A percentile compares a stretch with the other conserved stretches of the same genome.
Evolutionary conservation across 75 land plant genomes (phyloP).

Genomic region (Picea glauca): DNA sequence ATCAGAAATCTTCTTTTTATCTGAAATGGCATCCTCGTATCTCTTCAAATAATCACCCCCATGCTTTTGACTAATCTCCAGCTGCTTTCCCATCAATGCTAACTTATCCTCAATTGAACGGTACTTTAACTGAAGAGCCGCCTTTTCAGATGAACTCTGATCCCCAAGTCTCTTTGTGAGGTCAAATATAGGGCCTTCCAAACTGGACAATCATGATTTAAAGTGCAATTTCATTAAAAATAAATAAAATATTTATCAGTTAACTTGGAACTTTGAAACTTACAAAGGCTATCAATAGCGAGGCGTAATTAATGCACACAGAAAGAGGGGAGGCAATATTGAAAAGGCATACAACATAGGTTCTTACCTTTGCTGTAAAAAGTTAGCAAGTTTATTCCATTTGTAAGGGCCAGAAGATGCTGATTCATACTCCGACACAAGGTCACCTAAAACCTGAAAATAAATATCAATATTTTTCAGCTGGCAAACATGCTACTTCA

Average conservation of each 20-base stretch:
- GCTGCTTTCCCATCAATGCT: conserved; percentile 61
- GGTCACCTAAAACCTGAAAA: conserved; percentile 62
- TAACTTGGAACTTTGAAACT: neutral
- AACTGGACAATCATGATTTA: conserved; percentile 36
- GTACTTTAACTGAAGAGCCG: conserved; percentile 57
- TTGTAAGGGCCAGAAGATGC: conserved; percentile 74
- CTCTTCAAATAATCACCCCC: conserved; percentile 75
- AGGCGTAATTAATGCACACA: neutral
- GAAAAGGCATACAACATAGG: neutral
- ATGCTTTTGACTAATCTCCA: conserved; percentile 73
- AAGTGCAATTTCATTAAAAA: neutral
- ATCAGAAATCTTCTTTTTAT: conserved; percentile 66
- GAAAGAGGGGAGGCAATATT: neutral
- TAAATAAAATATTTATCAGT: neutral
- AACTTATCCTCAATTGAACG: conserved; percentile 78
- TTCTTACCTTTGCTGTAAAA: conserved; percentile 71
- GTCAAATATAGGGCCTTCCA: conserved; percentile 76
- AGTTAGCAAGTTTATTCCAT: conserved; percentile 68
- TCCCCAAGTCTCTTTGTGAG: conserved; percentile 57
- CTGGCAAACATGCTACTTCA: neutral
- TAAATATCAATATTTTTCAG: conserved; percentile 3
- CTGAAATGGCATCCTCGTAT: conserved; percentile 74
- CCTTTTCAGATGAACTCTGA: conserved; percentile 63
- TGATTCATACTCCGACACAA: conserved; percentile 70
- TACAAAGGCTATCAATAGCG: neutral